Evolutionary conservation across 1,139 yeast species (phyloP), one percentile per base, ranked within the genome.

Genomic region (Blastobotrys petasosporus): DNA sequence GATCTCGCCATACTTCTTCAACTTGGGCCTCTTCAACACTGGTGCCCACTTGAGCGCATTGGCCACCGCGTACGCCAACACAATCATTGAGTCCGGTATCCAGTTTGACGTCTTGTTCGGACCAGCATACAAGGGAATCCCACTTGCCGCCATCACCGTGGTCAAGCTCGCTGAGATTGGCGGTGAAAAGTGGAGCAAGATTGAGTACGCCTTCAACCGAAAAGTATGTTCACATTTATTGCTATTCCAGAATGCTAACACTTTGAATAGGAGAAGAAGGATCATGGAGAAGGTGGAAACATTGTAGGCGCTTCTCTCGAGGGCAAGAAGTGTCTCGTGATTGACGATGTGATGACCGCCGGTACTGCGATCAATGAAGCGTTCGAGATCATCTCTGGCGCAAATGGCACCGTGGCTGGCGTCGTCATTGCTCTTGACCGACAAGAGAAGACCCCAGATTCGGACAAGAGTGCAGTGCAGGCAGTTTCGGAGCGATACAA

Each of bases 331-430:
- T 78, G 88, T 31, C 72, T 92, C 60, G 84, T 92, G 59, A 87
- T 92, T 54, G 98, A 92, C 66, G 98, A 92, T 61, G 97, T 92
- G 42, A 90, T 92, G 80, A 92, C 97, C 50, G 97, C 98, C 2
- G 98, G 98, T 35, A 92, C 97, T 49, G 98, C 98, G 45, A 88
- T 90, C 63, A 85, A 84, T 59, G 97, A 92, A 68, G 97, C 97
- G 0, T 85, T 87, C 57, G 80, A 76, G 45, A 85, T 92, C 58
- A 87, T 92, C 59, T 72, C 72, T 23, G 70, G 63, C 25, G 92
- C 82, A 57, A 72, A 78, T 37, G 98, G 96, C 45, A 61, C 70
- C 17, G 84, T 87, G 31, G 85, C 79, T 37, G 98, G 95, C 3
- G 79, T 88, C 51, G 82, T 88, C 54, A 85, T 92, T 60, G 95